Evolutionary conservation across 345 rosid genomes (phyloP).

Genomic region (Reutealis trisperma): DNA sequence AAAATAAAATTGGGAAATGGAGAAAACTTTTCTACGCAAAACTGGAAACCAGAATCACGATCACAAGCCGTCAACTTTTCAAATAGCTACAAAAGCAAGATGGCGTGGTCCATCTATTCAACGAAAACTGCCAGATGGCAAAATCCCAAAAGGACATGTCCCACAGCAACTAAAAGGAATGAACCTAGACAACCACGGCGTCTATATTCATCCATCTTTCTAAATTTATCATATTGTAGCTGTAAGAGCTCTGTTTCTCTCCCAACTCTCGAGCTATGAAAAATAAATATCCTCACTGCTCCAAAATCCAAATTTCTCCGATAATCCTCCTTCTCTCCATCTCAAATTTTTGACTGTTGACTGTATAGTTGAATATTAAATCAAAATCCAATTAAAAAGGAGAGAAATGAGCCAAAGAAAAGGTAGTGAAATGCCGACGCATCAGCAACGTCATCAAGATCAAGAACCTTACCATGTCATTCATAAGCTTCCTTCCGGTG

Average conservation of each 20-base stretch:
- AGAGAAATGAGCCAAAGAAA: background rate
- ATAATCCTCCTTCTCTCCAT: background rate
- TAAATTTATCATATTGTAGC: background rate
- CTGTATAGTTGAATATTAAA: too few species aligned
- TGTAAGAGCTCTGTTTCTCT: background rate
- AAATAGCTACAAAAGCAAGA: background rate
- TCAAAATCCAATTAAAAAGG: too few species aligned
- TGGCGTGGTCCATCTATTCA: background rate
- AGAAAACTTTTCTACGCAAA: too few species aligned
- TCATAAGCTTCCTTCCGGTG: constrained; percentile 85
- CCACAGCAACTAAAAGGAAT: too few species aligned
- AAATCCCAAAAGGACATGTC: background rate
- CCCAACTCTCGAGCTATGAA: background rate
- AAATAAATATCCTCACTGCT: background rate
- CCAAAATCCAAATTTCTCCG: background rate
- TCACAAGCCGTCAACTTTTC: background rate
- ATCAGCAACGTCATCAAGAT: background rate
- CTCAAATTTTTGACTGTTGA: background rate
- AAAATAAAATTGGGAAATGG: too few species aligned
- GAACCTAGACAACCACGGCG: background rate
- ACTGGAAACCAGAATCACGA: background rate
- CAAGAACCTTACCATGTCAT: constrained; percentile 48
- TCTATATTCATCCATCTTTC: constrained; percentile 2
- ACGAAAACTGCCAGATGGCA: background rate
- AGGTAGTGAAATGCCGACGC: background rate